Conservation (phyloP, 2,329 filamentous ascomycete genomes). For the Parascedosporium putredinis region DNA sequence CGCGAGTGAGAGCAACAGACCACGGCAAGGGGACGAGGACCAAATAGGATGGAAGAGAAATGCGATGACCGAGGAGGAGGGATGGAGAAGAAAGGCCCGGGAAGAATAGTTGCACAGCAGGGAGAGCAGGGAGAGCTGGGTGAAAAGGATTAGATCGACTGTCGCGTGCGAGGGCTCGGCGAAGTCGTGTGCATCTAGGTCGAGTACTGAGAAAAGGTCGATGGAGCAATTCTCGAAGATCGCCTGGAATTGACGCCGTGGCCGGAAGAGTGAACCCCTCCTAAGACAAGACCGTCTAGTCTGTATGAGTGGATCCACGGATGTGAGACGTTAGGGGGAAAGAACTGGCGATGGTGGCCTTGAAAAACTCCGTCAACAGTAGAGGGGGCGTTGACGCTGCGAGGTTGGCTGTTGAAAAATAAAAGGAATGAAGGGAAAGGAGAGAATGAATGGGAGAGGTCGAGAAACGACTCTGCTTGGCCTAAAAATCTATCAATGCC, state of each 20-base stretch:
- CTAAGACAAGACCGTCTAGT: not conserved
- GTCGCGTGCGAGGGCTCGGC: too few species aligned
- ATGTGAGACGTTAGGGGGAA: constrained; percentile 4
- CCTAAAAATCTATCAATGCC: too few species aligned
- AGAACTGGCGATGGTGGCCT: not conserved
- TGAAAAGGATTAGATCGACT: too few species aligned
- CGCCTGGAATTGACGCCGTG: not conserved
- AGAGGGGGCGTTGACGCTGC: not conserved
- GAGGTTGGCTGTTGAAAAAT: not conserved
- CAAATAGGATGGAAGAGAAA: too few species aligned
- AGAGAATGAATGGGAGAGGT: not conserved
- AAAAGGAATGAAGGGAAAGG: not conserved
- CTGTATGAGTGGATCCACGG: constrained; percentile 1
- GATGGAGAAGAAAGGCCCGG: too few species aligned
- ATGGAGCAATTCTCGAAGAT: not conserved
- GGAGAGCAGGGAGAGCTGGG: too few species aligned
- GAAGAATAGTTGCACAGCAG: too few species aligned
- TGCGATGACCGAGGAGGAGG: too few species aligned
- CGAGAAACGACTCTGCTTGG: too few species aligned
- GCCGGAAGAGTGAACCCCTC: not conserved
- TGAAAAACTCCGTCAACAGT: not conserved
- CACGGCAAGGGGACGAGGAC: too few species aligned
- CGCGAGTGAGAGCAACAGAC: too few species aligned
- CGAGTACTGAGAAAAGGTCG: not conserved
- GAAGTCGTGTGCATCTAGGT: too few species aligned